Evolutionary conservation across 306 rosid genomes (phyloP), one percentile per base, ranked within the genome.

Genomic region (Astragalus glycyphyllos): DNA sequence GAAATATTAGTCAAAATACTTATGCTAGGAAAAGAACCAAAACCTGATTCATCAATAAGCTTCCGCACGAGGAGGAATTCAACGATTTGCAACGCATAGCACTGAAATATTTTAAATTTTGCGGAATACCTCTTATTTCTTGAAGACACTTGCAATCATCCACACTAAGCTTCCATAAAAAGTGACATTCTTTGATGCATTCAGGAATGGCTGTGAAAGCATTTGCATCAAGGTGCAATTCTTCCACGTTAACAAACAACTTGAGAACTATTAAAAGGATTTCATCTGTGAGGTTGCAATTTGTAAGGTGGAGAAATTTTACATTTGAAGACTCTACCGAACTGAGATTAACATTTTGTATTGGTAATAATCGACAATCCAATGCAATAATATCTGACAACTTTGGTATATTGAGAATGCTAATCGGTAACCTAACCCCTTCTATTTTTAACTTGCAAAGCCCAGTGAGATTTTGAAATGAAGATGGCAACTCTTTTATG

Each of bases 241-340:
- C 0, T 23, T 6, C 0, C 58, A 77, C 40, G 11, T 46, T 62
- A 8, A n/a, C 1, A 54, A 8, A 9, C 66, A 31, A 40, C 11
- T 6, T 15, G 31, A 60, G 47, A 38, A 37, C 1, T 9, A 37
- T 37, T 37, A 13, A 13, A 5, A 60, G 32, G 17, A 12, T 8
- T 5, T 8, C 66, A 44, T 77, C 49, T 53, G 15, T 11, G 11
- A 60, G 8, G 7, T 32, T 45, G 20, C 35, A 4, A 0, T 1
- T 0, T 0, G 0, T 0, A 9, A 77, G 12, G 0, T 1, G 1
- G 13, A 68, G 26, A 17, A 0, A 0, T 10, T 8, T 0, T 13
- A 32, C 2, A 0, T 41, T 41, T 16, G 53, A n/a, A 14, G 16
- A 49, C 34, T 15, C 48, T 5, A 2, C 0, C 1, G 12, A 47